Evolutionary conservation across 2,329 filamentous ascomycete species (phyloP).

Genomic region (Colletotrichum sp.): DNA sequence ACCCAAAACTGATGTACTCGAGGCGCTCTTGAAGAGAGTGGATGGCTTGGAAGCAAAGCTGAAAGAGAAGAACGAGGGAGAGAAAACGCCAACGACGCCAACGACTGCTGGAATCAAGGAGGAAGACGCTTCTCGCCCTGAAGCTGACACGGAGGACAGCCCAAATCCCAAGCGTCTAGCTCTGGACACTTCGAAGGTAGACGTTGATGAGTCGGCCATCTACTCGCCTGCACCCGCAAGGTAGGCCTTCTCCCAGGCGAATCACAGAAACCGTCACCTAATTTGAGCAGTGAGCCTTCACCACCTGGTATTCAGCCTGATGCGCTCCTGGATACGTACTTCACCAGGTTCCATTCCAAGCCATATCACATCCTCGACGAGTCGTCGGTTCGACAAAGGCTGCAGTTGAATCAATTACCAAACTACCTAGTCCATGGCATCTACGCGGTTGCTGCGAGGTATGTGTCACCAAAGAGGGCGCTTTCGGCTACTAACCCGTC

Average conservation of each 20-base stretch:
- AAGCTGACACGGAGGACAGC: conserved; percentile 37
- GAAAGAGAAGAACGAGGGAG: conserved; percentile 66
- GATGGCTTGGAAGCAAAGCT: conserved; percentile 84
- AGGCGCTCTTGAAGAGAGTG: conserved; percentile 82
- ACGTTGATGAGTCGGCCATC: conserved; percentile 41
- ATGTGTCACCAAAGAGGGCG: conserved; percentile 22
- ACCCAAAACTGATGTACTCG: conserved; percentile 87
- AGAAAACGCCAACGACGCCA: conserved; percentile 27
- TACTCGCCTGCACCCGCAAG: conserved; percentile 47
- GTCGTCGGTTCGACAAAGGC: conserved; percentile 71
- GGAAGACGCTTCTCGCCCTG: conserved; percentile 28
- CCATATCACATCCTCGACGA: conserved; percentile 86
- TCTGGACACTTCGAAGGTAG: conserved; percentile 37
- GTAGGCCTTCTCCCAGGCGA: conserved; percentile 28
- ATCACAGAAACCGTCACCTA: not conserved
- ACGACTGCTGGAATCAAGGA: conserved; percentile 23
- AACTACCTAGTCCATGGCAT: conserved; percentile 60
- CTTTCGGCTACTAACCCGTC: conserved; percentile 19
- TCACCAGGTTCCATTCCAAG: conserved; percentile 79
- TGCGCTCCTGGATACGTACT: conserved; percentile 78
- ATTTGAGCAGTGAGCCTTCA: conserved; percentile 46
- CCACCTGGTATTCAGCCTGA: conserved; percentile 58
- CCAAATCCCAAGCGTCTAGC: conserved; percentile 45
- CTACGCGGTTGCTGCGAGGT: conserved; percentile 69
- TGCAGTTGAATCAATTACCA: conserved; percentile 72